These are phyloP conservation scores for Bryoerythrophyllum caledonicum DNA, from an alignment of 225 moss, liverwort and hornwort genomes.

Conservation along the genomic window DNA sequence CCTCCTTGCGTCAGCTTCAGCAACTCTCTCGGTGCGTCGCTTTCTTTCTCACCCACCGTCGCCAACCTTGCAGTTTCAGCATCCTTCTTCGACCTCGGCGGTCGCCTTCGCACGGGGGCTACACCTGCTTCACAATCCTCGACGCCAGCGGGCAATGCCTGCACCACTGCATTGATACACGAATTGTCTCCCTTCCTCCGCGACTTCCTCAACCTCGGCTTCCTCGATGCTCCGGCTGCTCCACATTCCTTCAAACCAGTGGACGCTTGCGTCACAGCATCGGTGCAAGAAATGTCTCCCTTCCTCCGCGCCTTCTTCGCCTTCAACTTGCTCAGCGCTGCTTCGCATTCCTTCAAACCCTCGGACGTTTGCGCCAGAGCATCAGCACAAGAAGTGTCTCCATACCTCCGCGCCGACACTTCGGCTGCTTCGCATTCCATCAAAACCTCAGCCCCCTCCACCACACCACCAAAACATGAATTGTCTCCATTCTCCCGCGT, in stretches of 20 bases:
- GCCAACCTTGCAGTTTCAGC: conserved; percentile 14
- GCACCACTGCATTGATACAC: conserved; percentile 26
- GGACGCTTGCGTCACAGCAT: conserved; percentile 16
- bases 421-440: conserved; percentile 28
- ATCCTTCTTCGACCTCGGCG: conserved; percentile 2
- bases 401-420: not conserved
- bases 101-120: not conserved
- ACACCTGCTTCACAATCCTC: no score
- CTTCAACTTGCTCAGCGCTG: not conserved
- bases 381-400: conserved; percentile 12
- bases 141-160: not conserved
- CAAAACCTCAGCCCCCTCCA: not conserved
- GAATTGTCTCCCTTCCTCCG: conserved; percentile 8
- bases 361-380: conserved; percentile 14
- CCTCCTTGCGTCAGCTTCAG: conserved; percentile 23
- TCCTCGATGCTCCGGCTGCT: conserved; percentile 13
- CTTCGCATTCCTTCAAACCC: conserved; percentile 24
- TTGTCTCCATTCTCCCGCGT: no score
- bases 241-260: conserved; percentile 23
- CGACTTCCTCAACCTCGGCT: conserved; percentile 14
- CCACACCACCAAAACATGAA: no score
- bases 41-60: conserved; percentile 19
- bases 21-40: conserved; percentile 26
- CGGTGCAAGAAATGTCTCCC: conserved; percentile 9
- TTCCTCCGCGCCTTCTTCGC: conserved; percentile 12